Base-by-base conservation (phyloP, 805 yeast genomes). In the Ogataea degrootiae region DNA sequence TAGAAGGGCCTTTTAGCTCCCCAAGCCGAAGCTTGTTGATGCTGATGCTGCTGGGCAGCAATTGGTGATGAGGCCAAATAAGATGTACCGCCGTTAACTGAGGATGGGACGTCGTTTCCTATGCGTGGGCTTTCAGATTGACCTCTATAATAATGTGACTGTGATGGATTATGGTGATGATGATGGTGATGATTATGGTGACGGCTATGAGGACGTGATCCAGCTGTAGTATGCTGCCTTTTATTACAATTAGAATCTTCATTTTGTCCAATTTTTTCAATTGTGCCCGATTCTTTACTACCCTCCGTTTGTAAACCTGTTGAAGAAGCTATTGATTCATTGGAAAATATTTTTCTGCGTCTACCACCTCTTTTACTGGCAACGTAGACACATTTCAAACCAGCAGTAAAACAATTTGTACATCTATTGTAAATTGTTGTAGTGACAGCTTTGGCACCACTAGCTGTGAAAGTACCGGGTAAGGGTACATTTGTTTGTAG, bases 351-450 rank as follows among this genome's bases (percentile, higher is more conserved):
- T 47, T 66, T 71, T 49, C 69, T 62, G 35, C 84, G 66, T 41
- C 81, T 63, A 3, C 85, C 86, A 21, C 86, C 85, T 45, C 85
- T 58, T 57, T 70, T 75, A 48, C 79, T 72, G 45, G 75, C 76
- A 15, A 80, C 82, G 62, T 78, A 80, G 19, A 79, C 74, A 62
- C 86, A 80, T 29, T 72, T 74, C 0, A 67, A 61, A 0, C 74
- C 76, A 16, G 74, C 56, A 3, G 67, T 46, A 44, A 66, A 63
- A 54, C 85, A 79, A 55, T 79, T 79, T 36, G 82, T 61, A 53
- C 86, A 80, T 54, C 53, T 46, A 61, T 68, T 45, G 56, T 55
- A 42, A 40, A 58, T 37, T 51, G 59, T 42, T 54, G 60, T 6
- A 62, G 51, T 34, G 19, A 47, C 36, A 5, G 53, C 47, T 35